Evolutionary conservation across 805 yeast species (phyloP).

Genomic region (Ogataea trehaloabstinens): DNA sequence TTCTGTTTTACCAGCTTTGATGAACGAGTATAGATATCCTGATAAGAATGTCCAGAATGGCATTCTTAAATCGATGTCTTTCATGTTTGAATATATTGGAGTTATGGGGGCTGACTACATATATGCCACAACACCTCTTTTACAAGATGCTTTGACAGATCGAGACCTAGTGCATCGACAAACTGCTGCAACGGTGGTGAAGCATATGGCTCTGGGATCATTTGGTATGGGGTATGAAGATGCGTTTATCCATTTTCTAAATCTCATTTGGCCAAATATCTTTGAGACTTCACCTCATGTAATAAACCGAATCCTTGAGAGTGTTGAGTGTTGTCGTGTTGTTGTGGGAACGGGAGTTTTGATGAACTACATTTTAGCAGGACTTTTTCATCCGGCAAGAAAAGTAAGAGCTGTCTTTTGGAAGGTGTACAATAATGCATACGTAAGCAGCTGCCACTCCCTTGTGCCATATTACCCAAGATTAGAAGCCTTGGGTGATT

Average conservation of each 20-base stretch:
- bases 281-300: slow-evolving; percentile 97
- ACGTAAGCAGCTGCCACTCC: slow-evolving; percentile 69
- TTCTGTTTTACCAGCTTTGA: slow-evolving; percentile 88
- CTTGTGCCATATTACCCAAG: slow-evolving; percentile 82
- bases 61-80: slow-evolving; percentile 84
- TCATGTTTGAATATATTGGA: slow-evolving; percentile 89
- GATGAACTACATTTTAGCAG: slow-evolving; percentile 78
- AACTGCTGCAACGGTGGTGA: slow-evolving; percentile 86
- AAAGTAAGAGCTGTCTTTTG: slow-evolving; percentile 84
- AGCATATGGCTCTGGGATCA: slow-evolving; percentile 78
- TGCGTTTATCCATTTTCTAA: slow-evolving; percentile 78
- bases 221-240: slow-evolving; percentile 75
- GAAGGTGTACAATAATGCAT: slow-evolving; percentile 75
- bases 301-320: slow-evolving; percentile 74
- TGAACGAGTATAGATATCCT: slow-evolving; percentile 93
- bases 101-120: slow-evolving; percentile 78
- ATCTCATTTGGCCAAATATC: slow-evolving; percentile 81
- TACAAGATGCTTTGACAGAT: slow-evolving; percentile 88
- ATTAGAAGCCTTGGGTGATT: slow-evolving; percentile 34
- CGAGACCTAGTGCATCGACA: slow-evolving; percentile 92
- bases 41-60: slow-evolving; percentile 95
- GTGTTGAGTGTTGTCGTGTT: slow-evolving; percentile 67
- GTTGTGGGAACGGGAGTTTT: slow-evolving; percentile 76
- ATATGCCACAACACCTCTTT: slow-evolving; percentile 70
- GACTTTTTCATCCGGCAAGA: slow-evolving; percentile 90